These are phyloP conservation scores for Chloranthus sessilifolius DNA, from an alignment of 164 flowering plant genomes.

Conservation along the genomic window DNA sequence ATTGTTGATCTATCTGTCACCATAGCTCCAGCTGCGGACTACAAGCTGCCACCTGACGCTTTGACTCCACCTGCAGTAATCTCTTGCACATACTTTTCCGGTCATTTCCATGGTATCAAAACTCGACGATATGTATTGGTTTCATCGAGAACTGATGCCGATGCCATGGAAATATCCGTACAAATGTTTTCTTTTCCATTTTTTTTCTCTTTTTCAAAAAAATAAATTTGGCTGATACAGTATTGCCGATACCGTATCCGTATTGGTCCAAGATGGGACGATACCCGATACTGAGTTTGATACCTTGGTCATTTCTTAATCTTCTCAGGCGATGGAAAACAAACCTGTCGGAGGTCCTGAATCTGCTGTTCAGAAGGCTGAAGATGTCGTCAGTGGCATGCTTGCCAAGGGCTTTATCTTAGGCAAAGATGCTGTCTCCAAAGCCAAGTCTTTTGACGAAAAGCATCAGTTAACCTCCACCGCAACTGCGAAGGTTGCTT, in stretches of 20 bases:
- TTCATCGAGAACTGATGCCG: background rate
- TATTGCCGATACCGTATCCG: background rate
- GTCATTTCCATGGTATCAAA: background rate
- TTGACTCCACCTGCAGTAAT: conserved; percentile 39
- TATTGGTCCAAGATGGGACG: background rate
- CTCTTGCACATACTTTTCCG: background rate
- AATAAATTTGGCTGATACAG: background rate
- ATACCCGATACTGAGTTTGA: background rate
- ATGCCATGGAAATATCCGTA: background rate
- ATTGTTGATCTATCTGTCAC: conserved; percentile 75
- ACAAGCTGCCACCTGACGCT: conserved; percentile 59
- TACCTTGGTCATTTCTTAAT: conserved; percentile 2
- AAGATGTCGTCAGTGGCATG: conserved; percentile 89
- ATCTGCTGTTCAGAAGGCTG: conserved; percentile 80
- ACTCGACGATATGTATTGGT: too few species aligned
- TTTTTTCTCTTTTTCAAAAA: background rate
- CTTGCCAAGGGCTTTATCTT: conserved; percentile 80
- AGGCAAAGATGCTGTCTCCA: conserved; percentile 79
- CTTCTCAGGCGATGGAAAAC: conserved; percentile 28
- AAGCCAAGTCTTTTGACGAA: conserved; percentile 87
- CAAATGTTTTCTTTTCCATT: background rate
- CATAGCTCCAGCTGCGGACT: conserved; percentile 62
- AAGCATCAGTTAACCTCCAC: conserved; percentile 75
- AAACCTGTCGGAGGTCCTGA: conserved; percentile 41
- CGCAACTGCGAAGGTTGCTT: conserved; percentile 80